Base-by-base conservation (phyloP, 139 green algal genomes). In the Klebsormidium nitens region DNA sequence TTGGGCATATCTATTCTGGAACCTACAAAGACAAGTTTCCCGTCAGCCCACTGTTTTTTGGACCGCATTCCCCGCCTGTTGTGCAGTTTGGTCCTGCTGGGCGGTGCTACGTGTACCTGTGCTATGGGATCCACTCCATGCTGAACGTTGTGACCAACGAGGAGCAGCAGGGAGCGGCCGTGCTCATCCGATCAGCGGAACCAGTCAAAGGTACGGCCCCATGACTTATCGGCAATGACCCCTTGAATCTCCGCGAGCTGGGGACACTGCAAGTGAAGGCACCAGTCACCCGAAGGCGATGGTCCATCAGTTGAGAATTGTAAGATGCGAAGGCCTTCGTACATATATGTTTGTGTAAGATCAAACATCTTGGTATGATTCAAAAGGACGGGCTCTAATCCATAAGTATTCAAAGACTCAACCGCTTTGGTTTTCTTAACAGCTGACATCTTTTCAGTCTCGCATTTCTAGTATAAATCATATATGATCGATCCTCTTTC, bases 81-180 rank as follows among this genome's bases (percentile, higher is more conserved):
- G n/a, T n/a, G 17, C 59, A 75, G 69, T 78, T 78, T 68, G 71
- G 71, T 17, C 5, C 26, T 5, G 39, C 62, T 26, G 71, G 71
- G 0, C 63, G 36, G 0, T 44, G 49, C 1, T 78, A 78, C 64
- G 61, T 78, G 36, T 78, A 74, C 55, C 44, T 78, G 32, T 78
- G 71, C 61, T 78, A 78, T 42, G 71, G 71, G n/a, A 29, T 78
- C 8, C 71, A 78, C 32, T 17, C 66, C 14, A 78, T 78, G 71
- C 64, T 78, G 6, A 78, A 78, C 52, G 58, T 78, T 23, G 58
- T 59, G 3, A 36, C 62, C 0, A 63, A 78, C n/a, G 2, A 1
- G n/a, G 29, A 58, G n/a, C 63, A 63, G 17, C 31, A 32, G 11
- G 71, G 64, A 17, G 63, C 71, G 49, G 71, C 71, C 2, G 58